These are phyloP conservation scores for Xylariaceae sp. DNA, from an alignment of 2,329 filamentous ascomycete species.

Conservation along the genomic window DNA sequence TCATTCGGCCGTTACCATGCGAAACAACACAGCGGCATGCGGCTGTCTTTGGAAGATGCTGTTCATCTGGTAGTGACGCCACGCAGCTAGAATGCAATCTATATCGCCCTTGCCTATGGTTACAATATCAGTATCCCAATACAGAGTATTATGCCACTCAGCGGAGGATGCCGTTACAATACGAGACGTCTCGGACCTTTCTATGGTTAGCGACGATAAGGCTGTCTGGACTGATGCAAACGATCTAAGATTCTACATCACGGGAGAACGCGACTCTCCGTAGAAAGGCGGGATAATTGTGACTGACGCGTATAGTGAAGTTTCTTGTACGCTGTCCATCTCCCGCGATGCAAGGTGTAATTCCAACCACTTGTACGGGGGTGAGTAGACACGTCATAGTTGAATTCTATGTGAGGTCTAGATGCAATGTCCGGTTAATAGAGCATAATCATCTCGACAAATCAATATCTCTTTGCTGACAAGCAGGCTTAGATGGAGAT, in stretches of 20 bases:
- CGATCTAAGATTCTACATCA: conserved; percentile 10
- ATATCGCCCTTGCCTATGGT: not conserved
- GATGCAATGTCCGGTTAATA: conserved; percentile 1
- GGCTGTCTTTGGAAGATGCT: not conserved
- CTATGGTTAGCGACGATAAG: conserved; percentile 9
- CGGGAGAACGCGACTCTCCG: not conserved
- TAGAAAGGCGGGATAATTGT: too few relatives aligned
- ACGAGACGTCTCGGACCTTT: not conserved
- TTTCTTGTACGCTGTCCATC: too few relatives aligned
- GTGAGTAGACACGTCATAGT: too few relatives aligned
- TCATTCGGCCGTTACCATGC: not conserved
- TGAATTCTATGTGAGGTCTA: too few relatives aligned
- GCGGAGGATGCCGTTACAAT: not conserved
- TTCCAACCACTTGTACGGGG: too few relatives aligned
- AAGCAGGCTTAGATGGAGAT: not conserved
- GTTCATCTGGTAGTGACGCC: conserved; percentile 4
- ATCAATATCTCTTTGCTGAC: not conserved
- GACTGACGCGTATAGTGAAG: too few relatives aligned
- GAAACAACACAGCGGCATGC: not conserved
- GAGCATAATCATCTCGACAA: not conserved
- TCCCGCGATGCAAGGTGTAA: too few relatives aligned
- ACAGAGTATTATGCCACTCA: not conserved
- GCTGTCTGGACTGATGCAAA: not conserved
- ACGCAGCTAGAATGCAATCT: conserved; percentile 2
- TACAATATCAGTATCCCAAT: conserved; percentile 1